phyloP scores from a whole-genome alignment of 1,284 basidiomycete genomes.

The Flammula alnicola region DNA sequence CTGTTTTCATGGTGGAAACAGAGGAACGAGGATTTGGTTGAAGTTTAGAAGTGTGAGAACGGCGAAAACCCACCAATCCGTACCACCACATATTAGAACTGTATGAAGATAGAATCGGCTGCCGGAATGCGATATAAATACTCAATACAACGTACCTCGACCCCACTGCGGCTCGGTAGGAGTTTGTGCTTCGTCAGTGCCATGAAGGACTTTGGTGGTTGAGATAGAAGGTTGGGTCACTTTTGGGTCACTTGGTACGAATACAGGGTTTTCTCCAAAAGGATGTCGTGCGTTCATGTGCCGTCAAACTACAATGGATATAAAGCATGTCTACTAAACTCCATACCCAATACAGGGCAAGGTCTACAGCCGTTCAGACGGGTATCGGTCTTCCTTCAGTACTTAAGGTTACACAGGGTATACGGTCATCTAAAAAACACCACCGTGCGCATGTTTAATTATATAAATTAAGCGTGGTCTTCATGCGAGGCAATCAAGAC shows the following conservation, averaged over 20 bases:
- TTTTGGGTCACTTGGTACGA: constrained; percentile 24
- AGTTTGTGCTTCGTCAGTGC: constrained; percentile 29
- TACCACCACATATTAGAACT: constrained; percentile 86
- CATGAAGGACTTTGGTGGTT: constrained; percentile 27
- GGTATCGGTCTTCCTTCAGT: no score
- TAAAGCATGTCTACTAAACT: constrained; percentile 15
- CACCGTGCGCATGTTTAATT: constrained; percentile 2
- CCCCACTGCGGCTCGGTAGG: constrained; percentile 38
- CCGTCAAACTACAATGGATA: constrained; percentile 20
- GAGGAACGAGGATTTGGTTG: constrained; percentile 26
- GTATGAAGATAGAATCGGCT: constrained; percentile 20
- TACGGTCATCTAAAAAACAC: constrained; percentile 7
- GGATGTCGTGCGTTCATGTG: constrained; percentile 26
- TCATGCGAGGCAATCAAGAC: constrained; percentile 29
- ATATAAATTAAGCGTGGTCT: constrained; percentile 11
- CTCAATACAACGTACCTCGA: constrained; percentile 32
- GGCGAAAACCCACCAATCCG: constrained; percentile 71
- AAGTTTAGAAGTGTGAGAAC: constrained; percentile 32
- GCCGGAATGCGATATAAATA: constrained; percentile 20
- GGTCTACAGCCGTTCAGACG: no score
- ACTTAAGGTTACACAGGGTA: background rate
- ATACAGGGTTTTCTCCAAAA: constrained; percentile 29
- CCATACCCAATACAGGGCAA: no score
- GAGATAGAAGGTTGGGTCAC: constrained; percentile 22
- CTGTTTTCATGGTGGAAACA: constrained; percentile 38